A percentile compares a stretch with the other conserved stretches of the same genome.
phyloP scores from a whole-genome alignment of 768 basidiomycete genomes.

The Suillus decipiens region DNA sequence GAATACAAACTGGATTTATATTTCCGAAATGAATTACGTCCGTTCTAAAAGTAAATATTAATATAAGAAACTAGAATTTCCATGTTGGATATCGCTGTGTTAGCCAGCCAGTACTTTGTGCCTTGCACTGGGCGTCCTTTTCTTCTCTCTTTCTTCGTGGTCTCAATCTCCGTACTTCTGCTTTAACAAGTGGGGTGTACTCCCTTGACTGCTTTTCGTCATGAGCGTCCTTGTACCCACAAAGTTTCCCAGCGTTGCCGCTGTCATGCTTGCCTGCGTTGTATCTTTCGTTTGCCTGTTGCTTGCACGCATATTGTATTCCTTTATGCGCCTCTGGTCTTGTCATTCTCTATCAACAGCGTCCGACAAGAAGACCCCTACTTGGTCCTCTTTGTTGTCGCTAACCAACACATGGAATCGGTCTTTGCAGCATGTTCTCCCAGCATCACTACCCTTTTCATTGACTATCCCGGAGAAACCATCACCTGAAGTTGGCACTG shows the following conservation, averaged over 20 bases:
- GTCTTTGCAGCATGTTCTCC: constrained; percentile 28
- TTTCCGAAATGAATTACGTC: constrained; percentile 5
- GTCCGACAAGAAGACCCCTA: constrained; percentile 18
- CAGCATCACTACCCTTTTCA: constrained; percentile 30
- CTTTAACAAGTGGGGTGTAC: constrained; percentile 20
- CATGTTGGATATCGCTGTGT: background rate
- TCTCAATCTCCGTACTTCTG: constrained; percentile 26
- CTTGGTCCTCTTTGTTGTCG: constrained; percentile 5
- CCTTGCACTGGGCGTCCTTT: constrained; percentile 14
- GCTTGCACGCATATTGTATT: constrained; percentile 32
- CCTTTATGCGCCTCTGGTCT: constrained; percentile 29
- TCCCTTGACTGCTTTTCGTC: constrained; percentile 6
- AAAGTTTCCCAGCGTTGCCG: constrained; percentile 30
- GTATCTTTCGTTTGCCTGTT: constrained; percentile 30
- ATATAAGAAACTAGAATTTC: constrained; percentile 6
- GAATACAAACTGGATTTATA: background rate
- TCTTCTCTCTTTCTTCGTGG: constrained; percentile 11
- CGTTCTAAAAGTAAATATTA: constrained; percentile 3
- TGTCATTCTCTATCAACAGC: constrained; percentile 20
- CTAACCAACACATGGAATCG: constrained; percentile 17
- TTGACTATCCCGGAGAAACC: constrained; percentile 24
- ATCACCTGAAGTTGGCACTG: constrained; percentile 13
- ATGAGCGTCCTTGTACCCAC: constrained; percentile 36
- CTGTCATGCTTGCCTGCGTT: constrained; percentile 34
- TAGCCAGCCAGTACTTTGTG: constrained; percentile 12